A percentile compares a stretch with the other conserved stretches of the same genome.
These are phyloP conservation scores for Aspergillus uvarum DNA, from an alignment of 2,329 filamentous ascomycete species.

Conservation along the genomic window DNA sequence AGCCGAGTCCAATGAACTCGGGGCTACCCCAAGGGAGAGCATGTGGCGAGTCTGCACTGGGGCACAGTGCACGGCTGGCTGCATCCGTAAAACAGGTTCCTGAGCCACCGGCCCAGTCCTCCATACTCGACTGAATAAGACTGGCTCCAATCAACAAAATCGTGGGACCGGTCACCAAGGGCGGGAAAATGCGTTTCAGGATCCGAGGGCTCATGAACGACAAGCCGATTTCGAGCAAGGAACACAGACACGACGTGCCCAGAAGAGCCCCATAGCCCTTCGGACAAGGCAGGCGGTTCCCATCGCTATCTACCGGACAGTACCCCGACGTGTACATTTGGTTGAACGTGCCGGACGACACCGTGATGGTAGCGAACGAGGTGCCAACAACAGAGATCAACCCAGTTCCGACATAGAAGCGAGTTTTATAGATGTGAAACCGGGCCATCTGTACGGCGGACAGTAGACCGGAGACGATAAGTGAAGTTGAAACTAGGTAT, in stretches of 20 bases:
- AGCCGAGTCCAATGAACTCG: conserved; percentile 66
- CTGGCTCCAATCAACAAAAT: conserved; percentile 67
- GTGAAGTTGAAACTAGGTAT: conserved; percentile 67
- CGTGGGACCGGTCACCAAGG: conserved; percentile 66
- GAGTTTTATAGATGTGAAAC: conserved; percentile 62
- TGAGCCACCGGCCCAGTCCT: conserved; percentile 67
- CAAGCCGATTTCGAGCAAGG: conserved; percentile 60
- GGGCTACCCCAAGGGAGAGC: conserved; percentile 63
- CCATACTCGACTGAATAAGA: conserved; percentile 62
- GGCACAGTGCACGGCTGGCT: conserved; percentile 58
- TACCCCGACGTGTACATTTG: conserved; percentile 67
- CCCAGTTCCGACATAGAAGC: conserved; percentile 65
- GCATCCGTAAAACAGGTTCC: conserved; percentile 47
- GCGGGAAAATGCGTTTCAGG: conserved; percentile 65
- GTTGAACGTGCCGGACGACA: conserved; percentile 60
- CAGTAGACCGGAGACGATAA: conserved; percentile 67
- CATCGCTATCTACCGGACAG: conserved; percentile 57
- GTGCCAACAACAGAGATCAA: conserved; percentile 68
- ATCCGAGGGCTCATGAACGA: conserved; percentile 62
- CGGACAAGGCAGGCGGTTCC: conserved; percentile 61
- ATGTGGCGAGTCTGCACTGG: conserved; percentile 58
- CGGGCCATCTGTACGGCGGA: conserved; percentile 66
- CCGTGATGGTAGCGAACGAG: conserved; percentile 66
- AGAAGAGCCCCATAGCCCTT: conserved; percentile 66
- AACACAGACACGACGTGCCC: conserved; percentile 53